These are phyloP conservation scores for Wickerhamomyces bovis DNA, from an alignment of 805 yeast species.

Conservation along the genomic window DNA sequence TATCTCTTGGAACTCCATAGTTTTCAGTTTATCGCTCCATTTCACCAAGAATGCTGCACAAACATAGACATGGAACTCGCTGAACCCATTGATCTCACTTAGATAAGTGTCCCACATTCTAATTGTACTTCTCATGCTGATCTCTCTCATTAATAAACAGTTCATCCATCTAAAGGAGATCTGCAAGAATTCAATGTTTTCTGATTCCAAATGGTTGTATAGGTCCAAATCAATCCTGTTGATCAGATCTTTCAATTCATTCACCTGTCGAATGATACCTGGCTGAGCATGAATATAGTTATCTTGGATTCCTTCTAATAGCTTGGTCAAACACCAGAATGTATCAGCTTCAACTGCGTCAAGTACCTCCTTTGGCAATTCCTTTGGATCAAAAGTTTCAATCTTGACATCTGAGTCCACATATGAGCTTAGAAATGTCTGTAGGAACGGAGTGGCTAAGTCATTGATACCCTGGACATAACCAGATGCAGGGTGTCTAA, in stretches of 20 bases:
- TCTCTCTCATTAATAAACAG: constrained; percentile 91
- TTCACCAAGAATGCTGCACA: constrained; percentile 94
- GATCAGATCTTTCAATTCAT: constrained; percentile 69
- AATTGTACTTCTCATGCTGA: constrained; percentile 68
- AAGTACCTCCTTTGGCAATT: constrained; percentile 52
- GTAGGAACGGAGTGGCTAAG: constrained; percentile 86
- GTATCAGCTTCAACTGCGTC: constrained; percentile 88
- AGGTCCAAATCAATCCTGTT: constrained; percentile 72
- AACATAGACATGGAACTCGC: constrained; percentile 91
- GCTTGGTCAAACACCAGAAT: constrained; percentile 91
- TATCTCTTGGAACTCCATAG: constrained; percentile 91
- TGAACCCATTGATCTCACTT: constrained; percentile 72
- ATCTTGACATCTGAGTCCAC: constrained; percentile 40
- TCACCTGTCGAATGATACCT: constrained; percentile 88
- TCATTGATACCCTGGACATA: constrained; percentile 98
- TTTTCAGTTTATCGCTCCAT: constrained; percentile 72
- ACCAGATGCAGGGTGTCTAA: constrained; percentile 95
- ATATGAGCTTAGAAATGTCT: constrained; percentile 73
- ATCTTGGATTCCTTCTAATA: constrained; percentile 92
- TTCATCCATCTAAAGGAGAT: constrained; percentile 99
- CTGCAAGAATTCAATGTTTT: constrained; percentile 91
- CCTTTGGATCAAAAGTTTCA: constrained; percentile 56
- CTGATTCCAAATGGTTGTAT: constrained; percentile 66
- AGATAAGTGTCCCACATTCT: constrained; percentile 98
- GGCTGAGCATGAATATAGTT: constrained; percentile 98